Conservation (phyloP, 768 basidiomycete species). For the Mycena vulgaris region DNA sequence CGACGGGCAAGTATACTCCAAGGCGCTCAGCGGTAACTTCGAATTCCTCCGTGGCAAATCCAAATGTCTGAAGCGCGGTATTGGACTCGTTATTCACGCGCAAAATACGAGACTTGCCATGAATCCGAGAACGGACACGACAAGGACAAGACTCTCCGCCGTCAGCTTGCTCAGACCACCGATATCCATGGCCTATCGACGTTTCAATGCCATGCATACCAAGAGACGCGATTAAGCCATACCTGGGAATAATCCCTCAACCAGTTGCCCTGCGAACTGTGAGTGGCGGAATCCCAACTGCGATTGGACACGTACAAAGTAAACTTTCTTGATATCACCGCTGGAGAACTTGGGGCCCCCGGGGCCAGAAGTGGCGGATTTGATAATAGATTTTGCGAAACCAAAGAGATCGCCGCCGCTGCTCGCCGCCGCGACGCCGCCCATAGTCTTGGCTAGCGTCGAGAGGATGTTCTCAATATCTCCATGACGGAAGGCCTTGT, state of each 20-base stretch:
- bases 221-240: slow-evolving; percentile 27
- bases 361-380: slow-evolving; percentile 50
- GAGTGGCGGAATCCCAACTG: background rate
- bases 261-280: slow-evolving; percentile 70
- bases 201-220: slow-evolving; percentile 42
- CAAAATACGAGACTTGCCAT: slow-evolving; percentile 53
- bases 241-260: slow-evolving; percentile 79
- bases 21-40: slow-evolving; percentile 81
- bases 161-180: slow-evolving; percentile 77
- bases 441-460: slow-evolving; percentile 70
- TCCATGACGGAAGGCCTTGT: slow-evolving; percentile 83
- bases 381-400: slow-evolving; percentile 63
- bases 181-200: slow-evolving; percentile 74
- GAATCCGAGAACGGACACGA: slow-evolving; percentile 72
- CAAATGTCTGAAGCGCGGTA: slow-evolving; percentile 62
- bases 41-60: slow-evolving; percentile 77
- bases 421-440: slow-evolving; percentile 52
- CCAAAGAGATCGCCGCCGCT: slow-evolving; percentile 64
- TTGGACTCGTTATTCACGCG: background rate
- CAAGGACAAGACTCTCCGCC: slow-evolving; percentile 73
- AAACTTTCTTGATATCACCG: slow-evolving; percentile 78
- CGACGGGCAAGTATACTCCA: slow-evolving; percentile 83
- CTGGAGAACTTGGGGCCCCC: slow-evolving; percentile 74
- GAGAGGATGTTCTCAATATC: slow-evolving; percentile 82
- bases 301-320: slow-evolving; percentile 61